Percentiles rank a stretch among this genome's conserved stretches.
Evolutionary conservation across 2,329 filamentous ascomycete species (phyloP).

Genomic region (Niveomyces coronatus): DNA sequence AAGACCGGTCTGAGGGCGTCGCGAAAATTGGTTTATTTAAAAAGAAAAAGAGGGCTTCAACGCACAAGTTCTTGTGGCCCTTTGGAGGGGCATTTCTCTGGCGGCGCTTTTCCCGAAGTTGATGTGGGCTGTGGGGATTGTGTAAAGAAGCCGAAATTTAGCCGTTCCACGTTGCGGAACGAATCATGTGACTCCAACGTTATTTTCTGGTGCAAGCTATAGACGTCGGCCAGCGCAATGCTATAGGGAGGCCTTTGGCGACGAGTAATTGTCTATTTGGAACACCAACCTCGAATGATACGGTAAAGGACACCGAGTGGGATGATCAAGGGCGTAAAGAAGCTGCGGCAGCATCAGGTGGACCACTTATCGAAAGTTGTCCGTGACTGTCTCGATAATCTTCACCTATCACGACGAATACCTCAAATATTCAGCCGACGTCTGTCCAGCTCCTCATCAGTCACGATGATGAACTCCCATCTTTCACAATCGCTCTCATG

Average conservation of each 20-base stretch:
- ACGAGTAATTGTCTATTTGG: no score
- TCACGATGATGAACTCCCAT: constrained; percentile 6
- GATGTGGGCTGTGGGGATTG: constrained; percentile 20
- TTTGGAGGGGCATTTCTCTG: constrained; percentile 31
- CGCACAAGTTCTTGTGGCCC: neutral
- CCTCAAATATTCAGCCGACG: neutral
- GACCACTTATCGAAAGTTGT: no score
- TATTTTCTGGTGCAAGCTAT: no score
- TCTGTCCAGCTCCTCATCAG: neutral
- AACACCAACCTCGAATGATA: no score
- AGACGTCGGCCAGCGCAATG: no score
- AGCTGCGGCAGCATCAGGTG: no score
- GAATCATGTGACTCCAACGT: no score
- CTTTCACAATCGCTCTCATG: constrained; percentile 10
- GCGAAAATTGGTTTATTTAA: constrained; percentile 10
- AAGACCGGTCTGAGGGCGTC: constrained; percentile 2
- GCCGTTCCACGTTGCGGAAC: no score
- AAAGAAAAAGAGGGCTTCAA: constrained; percentile 19
- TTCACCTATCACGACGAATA: neutral
- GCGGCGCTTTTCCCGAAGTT: constrained; percentile 22
- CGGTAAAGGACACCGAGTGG: no score
- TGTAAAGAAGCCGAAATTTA: constrained; percentile 21
- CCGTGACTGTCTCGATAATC: no score
- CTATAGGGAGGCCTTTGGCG: no score
- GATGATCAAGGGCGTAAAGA: no score